Evolutionary conservation across 495 filamentous ascomycete genomes (phyloP), one percentile per base, ranked within the genome.

Genomic region (Neurospora tetrasperma): DNA sequence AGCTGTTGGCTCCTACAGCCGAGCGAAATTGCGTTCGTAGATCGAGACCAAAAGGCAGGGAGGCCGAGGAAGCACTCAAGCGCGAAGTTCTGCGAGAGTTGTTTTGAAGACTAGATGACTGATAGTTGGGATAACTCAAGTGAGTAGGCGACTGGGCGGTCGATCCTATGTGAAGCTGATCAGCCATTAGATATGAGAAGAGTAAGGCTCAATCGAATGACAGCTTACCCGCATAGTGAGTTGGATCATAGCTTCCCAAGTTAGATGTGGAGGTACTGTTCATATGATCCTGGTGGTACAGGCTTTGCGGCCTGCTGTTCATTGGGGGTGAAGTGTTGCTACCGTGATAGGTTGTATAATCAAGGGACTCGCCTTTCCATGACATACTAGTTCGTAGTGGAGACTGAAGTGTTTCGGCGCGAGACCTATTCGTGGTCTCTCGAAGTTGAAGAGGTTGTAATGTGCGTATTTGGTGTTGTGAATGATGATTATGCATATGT

Each of bases 361-460:
- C 87, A 54, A 89, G 83, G 0, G 87, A 83, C 73, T 87, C 86
- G 23, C 84, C 87, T 77, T 89, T 89, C 86, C 89, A 90, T 16
- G 87, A 87, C 82, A 88, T 88, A 75, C 86, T 89, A 69, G 88
- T 84, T 71, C 87, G 84, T 66, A 89, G 78, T 2, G 88, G 88
- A 16, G 88, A 88, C 72, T 88, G 87, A 38, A 89, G 76, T 66
- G 84, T 87, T 71, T 90, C 88, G 18, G 86, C 85, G 71, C 88
- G 82, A 18, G 87, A 87, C 72, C 88, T 82, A n/a, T 86, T 84
- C 81, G 88, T 84, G 11, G 86, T 85, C 69, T 90, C 89, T 69
- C 87, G 85, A 39, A 89, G 83, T 46, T 89, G 86, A 40, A 90
- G 83, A 14, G 87, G 87, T 75, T 89, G 88, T 20, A 89, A 72